phyloP scores from a whole-genome alignment of 2,329 filamentous ascomycete genomes.

The Pseudopyricularia cyperi region DNA sequence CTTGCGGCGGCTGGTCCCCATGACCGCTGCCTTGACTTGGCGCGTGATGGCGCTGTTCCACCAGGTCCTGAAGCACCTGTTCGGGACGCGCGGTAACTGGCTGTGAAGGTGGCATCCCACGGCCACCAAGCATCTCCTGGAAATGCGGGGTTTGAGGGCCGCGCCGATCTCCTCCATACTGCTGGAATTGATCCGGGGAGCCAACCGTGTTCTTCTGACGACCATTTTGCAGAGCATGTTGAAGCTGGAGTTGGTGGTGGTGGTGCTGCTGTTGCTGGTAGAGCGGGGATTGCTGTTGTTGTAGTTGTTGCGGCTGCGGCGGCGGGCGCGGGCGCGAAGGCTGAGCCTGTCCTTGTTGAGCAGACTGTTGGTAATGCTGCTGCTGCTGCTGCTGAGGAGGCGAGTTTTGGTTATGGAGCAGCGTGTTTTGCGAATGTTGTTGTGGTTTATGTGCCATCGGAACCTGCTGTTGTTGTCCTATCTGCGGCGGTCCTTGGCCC shows the following conservation, averaged over 20 bases:
- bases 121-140: conserved; percentile 40
- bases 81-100: conserved; percentile 36
- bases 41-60: conserved; percentile 43
- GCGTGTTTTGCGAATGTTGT: conserved; percentile 5
- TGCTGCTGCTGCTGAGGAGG: background rate
- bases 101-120: conserved; percentile 27
- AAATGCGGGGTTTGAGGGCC: conserved; percentile 19
- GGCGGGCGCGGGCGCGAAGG: background rate
- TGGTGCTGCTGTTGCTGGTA: conserved; percentile 2
- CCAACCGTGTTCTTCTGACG: conserved; percentile 24
- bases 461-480: background rate
- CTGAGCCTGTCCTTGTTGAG: background rate
- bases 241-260: conserved; percentile 1
- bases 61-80: conserved; percentile 48
- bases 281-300: background rate
- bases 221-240: conserved; percentile 10
- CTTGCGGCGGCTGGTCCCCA: conserved; percentile 17
- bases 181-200: conserved; percentile 35
- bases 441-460: conserved; percentile 4
- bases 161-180: conserved; percentile 30
- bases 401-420: conserved; percentile 3
- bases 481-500: background rate
- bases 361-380: background rate
- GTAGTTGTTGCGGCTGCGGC: background rate
- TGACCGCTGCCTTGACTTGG: conserved; percentile 36